Base-by-base conservation (phyloP, 2,329 filamentous ascomycete genomes). In the Calonectria multiphialidica region DNA sequence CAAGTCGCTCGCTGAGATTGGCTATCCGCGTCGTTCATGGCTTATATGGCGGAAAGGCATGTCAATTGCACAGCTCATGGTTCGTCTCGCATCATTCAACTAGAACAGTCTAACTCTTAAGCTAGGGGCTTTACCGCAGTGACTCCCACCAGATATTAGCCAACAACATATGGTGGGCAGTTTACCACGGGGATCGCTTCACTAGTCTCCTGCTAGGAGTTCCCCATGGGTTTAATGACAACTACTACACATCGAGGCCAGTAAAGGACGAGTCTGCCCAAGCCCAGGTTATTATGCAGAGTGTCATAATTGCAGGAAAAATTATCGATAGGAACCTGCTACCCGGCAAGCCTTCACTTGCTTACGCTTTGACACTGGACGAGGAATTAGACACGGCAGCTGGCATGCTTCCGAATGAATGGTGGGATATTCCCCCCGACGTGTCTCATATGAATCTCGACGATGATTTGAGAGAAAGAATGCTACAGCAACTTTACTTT, bases 51-150 rank as follows among this genome's bases (percentile, higher is more conserved):
- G 68, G 1, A 33, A 35, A 25, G 62, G 68, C 18, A 50, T 70
- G 44, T 21, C 68, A 18, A 65, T 70, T 23, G 68, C 68, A 13
- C 68, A 70, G 42, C 44, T 70, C 18, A 61, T 70, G 50, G 62
- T 70, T 28, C 5, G 68, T 66, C 5, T n/a, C 2, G 1, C 18
- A 5, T 15, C 30, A 13, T 13, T 12, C 8, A 6, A 15, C 2
- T 15, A 28, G 6, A 5, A n/a, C 1, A 5, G 18, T 33, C 62
- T 61, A 13, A 59, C 25, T 15, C 6, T 23, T 2, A 5, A 12
- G 13, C 3, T 1, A 70, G 68, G 68, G 62, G n/a, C 42, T 66
- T 7, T 66, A 70, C 7, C 68, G 68, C 12, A 13, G 10, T 10
- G 53, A 49, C 3, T 3, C 25, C 18, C 53, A 23, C 10, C 59